A percentile compares a stretch with the other conserved stretches of the same genome.
phyloP scores from a whole-genome alignment of 2,329 filamentous ascomycete genomes.

The Arthrobotrys iridis region DNA sequence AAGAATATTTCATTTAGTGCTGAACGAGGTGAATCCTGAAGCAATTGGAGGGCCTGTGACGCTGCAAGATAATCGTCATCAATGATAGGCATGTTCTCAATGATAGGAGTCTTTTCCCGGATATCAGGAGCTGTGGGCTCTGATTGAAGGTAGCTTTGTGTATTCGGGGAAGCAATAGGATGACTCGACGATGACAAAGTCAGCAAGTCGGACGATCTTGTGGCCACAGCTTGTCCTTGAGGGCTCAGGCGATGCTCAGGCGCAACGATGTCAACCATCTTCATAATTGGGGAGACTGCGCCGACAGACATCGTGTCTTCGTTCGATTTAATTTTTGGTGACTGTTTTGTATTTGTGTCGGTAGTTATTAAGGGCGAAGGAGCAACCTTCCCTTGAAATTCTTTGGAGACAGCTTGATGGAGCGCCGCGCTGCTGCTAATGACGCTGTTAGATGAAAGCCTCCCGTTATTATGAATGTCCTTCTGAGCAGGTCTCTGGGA shows the following conservation, averaged over 20 bases:
- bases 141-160: not conserved
- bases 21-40: constrained; percentile 11
- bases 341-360: not conserved
- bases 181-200: not conserved
- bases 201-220: constrained; percentile 5
- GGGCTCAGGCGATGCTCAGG: constrained; percentile 6
- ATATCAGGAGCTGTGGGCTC: not conserved
- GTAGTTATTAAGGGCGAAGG: constrained; percentile 15
- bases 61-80: constrained; percentile 38
- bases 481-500: constrained; percentile 12
- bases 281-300: constrained; percentile 25
- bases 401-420: not conserved
- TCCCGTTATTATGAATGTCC: not conserved
- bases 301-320: constrained; percentile 36
- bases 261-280: constrained; percentile 13
- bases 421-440: constrained; percentile 10
- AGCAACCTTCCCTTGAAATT: not conserved
- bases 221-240: constrained; percentile 18
- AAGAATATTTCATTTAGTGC: constrained; percentile 32
- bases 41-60: constrained; percentile 29
- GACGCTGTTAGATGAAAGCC: not conserved
- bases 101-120: not conserved
- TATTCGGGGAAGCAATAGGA: not conserved
- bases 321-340: not conserved
- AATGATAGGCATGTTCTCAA: constrained; percentile 8